phyloP scores from a whole-genome alignment of 108 stramenopile genomes.

The Craspedostauros australis region DNA sequence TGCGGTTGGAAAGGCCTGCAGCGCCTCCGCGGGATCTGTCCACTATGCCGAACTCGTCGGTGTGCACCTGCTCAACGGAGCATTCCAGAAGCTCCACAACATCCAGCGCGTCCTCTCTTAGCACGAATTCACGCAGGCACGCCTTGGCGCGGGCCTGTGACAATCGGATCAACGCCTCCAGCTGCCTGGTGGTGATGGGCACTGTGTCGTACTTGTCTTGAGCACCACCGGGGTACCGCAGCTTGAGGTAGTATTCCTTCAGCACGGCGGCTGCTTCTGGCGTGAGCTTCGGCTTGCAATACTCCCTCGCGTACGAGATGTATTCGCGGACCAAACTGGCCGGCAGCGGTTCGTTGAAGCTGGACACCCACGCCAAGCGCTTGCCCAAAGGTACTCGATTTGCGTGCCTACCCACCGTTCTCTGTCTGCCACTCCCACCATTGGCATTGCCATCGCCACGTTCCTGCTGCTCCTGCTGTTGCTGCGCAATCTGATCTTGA shows the following conservation, averaged over 20 bases:
- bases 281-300: constrained; percentile 89
- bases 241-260: constrained; percentile 85
- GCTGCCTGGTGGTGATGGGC: constrained; percentile 96
- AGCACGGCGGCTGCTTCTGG: constrained; percentile 76
- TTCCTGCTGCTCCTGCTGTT: neutral
- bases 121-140: constrained; percentile 85
- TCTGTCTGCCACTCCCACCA: too few relatives aligned
- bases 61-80: constrained; percentile 66
- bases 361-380: constrained; percentile 73
- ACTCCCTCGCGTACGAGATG: constrained; percentile 91
- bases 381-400: constrained; percentile 42
- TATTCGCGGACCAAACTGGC: constrained; percentile 89
- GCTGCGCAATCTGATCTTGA: constrained; percentile 1
- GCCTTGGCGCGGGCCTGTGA: constrained; percentile 95
- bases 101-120: constrained; percentile 93
- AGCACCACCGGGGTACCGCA: constrained; percentile 59
- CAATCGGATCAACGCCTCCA: constrained; percentile 91
- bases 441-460: neutral
- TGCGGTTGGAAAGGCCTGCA: constrained; percentile 70
- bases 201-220: constrained; percentile 53
- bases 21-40: constrained; percentile 69
- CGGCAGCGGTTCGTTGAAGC: constrained; percentile 70
- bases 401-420: neutral
- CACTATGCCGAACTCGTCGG: constrained; percentile 61
- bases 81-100: constrained; percentile 87